These are phyloP conservation scores for Cyberlindnera sargentensis DNA, from an alignment of 805 yeast genomes.

Conservation along the genomic window DNA sequence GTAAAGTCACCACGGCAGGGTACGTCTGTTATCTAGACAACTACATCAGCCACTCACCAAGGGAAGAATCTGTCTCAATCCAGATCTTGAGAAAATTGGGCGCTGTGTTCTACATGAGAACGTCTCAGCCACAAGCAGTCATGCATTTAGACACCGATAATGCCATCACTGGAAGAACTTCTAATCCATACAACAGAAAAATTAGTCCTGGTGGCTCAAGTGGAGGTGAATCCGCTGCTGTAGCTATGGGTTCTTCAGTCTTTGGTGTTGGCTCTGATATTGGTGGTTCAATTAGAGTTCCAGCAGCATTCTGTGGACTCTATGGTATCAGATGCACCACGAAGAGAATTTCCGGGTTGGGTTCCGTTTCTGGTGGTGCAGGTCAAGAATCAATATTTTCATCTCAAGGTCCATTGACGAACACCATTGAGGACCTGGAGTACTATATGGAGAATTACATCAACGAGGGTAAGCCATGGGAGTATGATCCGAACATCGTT, in stretches of 20 bases:
- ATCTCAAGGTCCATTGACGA: slow-evolving; percentile 64
- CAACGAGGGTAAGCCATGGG: slow-evolving; percentile 58
- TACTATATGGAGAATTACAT: slow-evolving; percentile 53
- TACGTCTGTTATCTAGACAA: slow-evolving; percentile 48
- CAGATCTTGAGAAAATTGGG: slow-evolving; percentile 29
- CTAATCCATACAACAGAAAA: slow-evolving; percentile 51
- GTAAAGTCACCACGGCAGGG: slow-evolving; percentile 52
- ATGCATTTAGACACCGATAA: slow-evolving; percentile 65
- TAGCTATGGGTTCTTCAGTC: slow-evolving; percentile 50
- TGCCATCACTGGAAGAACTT: slow-evolving; percentile 51
- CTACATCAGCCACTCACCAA: slow-evolving; percentile 27
- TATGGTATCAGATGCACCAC: slow-evolving; percentile 59
- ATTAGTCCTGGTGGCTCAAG: slow-evolving; percentile 65
- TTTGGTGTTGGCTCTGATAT: slow-evolving; percentile 66
- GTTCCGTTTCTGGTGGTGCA: slow-evolving; percentile 23
- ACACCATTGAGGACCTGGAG: slow-evolving; percentile 59
- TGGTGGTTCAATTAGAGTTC: slow-evolving; percentile 65
- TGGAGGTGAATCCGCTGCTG: slow-evolving; percentile 65
- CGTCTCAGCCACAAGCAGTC: slow-evolving; percentile 62
- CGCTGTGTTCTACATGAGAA: slow-evolving; percentile 58
- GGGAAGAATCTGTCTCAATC: slow-evolving; percentile 42
- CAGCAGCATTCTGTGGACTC: slow-evolving; percentile 57
- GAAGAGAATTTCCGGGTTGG: slow-evolving; percentile 32
- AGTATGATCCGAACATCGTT: slow-evolving; percentile 30
- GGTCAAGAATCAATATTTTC: slow-evolving; percentile 54